phyloP scores from a whole-genome alignment of 371 early-diverging fungal genomes.

The Cokeromyces recurvatus region DNA sequence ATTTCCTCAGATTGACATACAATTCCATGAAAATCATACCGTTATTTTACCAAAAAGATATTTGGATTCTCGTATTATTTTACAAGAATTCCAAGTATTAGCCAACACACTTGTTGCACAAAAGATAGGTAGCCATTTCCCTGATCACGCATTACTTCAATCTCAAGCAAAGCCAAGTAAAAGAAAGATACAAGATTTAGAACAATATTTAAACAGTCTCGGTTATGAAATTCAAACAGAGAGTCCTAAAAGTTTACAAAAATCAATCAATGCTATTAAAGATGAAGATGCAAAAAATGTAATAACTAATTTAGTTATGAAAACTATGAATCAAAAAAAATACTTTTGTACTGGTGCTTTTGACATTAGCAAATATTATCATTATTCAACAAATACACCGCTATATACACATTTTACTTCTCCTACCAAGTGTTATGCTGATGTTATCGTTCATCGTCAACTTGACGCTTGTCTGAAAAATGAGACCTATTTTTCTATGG shows the following conservation, averaged over 20 bases:
- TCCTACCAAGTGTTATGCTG: conserved; percentile 94
- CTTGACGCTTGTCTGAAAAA: conserved; percentile 32
- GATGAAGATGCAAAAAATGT: conserved; percentile 35
- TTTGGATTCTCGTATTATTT: conserved; percentile 65
- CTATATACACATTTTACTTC: conserved; percentile 89
- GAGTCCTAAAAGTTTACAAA: conserved; percentile 54
- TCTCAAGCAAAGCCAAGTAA: conserved; percentile 63
- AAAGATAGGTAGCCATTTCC: conserved; percentile 75
- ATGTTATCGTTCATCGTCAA: conserved; percentile 89
- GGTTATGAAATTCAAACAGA: conserved; percentile 48
- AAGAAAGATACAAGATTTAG: conserved; percentile 51
- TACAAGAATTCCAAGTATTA: conserved; percentile 94
- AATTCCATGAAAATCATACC: too few species aligned
- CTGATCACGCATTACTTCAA: conserved; percentile 81
- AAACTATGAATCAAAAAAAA: conserved; percentile 72
- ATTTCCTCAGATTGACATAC: conserved; percentile 55
- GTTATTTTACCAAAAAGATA: conserved; percentile 42
- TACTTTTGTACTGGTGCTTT: conserved; percentile 81
- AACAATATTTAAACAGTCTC: conserved; percentile 46
- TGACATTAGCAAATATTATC: conserved; percentile 55
- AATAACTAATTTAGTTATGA: conserved; percentile 53
- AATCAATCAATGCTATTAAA: conserved; percentile 64
- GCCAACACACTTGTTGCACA: conserved; percentile 91
- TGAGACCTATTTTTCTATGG: conserved; percentile 44
- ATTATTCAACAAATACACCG: conserved; percentile 69